Evolutionary conservation across 2,329 filamentous ascomycete species (phyloP).

Genomic region (Emmonsia crescens): DNA sequence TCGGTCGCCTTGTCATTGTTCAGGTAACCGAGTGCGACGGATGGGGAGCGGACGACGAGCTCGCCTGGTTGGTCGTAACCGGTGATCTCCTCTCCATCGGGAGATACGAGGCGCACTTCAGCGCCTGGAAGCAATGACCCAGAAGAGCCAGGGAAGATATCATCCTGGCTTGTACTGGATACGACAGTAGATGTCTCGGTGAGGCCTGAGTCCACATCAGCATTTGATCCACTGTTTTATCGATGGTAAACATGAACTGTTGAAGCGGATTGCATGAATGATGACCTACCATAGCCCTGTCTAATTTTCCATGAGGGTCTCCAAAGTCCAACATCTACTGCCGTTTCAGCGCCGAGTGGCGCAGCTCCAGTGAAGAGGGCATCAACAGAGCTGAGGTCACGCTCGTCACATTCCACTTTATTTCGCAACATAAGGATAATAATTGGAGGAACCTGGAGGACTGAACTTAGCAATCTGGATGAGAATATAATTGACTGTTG

Average conservation of each 20-base stretch:
- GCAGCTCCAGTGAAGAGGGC: conserved; percentile 65
- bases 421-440: conserved; percentile 65
- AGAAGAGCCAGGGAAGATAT: conserved; percentile 61
- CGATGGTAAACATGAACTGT: neutral
- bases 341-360: conserved; percentile 62
- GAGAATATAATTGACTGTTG: neutral
- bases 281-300: conserved; percentile 56
- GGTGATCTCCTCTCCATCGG: conserved; percentile 60
- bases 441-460: conserved; percentile 60
- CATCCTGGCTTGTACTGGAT: conserved; percentile 43
- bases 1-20: conserved; percentile 74
- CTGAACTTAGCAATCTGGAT: neutral
- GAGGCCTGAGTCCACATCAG: conserved; percentile 42
- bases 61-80: conserved; percentile 67
- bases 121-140: conserved; percentile 58
- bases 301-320: conserved; percentile 56
- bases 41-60: conserved; percentile 65
- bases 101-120: conserved; percentile 55
- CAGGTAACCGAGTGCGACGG: conserved; percentile 70
- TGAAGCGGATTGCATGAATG: neutral
- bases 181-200: conserved; percentile 70
- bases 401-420: conserved; percentile 49
- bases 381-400: conserved; percentile 58
- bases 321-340: conserved; percentile 49
- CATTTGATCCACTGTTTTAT: neutral